Evolutionary conservation across 768 basidiomycete genomes (phyloP).

Genomic region (Piloderma croceum): DNA sequence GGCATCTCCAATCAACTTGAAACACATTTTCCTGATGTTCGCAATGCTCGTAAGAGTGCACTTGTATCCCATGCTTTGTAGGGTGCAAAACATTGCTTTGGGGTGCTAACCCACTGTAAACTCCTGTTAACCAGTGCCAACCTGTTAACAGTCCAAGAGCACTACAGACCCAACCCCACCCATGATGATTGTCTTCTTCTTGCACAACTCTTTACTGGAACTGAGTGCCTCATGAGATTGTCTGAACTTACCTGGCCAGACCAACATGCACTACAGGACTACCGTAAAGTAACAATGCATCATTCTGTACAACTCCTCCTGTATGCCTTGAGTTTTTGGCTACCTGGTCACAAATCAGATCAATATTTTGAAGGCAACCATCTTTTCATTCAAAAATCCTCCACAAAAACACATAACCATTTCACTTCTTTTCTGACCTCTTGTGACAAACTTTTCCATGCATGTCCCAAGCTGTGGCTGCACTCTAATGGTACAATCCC

Average conservation of each 20-base stretch:
- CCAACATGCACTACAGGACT: slow-evolving; percentile 2
- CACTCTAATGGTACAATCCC: slow-evolving; percentile 17
- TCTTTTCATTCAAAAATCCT: slow-evolving; percentile 15
- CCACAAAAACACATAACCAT: too few relatives aligned
- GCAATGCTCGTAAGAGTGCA: slow-evolving; percentile 8
- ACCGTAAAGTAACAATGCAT: slow-evolving; percentile 14
- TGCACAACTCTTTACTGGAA: too few relatives aligned
- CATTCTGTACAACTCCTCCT: slow-evolving; percentile 4
- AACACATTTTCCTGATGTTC: slow-evolving; percentile 28
- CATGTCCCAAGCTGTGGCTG: slow-evolving; percentile 20
- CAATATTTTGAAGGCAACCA: slow-evolving; percentile 21
- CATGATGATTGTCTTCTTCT: too few relatives aligned
- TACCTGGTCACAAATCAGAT: too few relatives aligned
- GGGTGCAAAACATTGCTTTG: slow-evolving; percentile 23
- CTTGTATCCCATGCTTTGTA: too few relatives aligned
- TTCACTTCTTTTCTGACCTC: background rate
- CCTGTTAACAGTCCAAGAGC: slow-evolving; percentile 18
- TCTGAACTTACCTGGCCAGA: slow-evolving; percentile 26
- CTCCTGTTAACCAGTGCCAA: slow-evolving; percentile 17
- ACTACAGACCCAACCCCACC: too few relatives aligned
- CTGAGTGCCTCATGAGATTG: too few relatives aligned
- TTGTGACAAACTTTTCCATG: background rate
- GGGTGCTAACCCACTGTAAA: slow-evolving; percentile 21
- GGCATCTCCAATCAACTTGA: too few relatives aligned
- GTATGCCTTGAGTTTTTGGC: slow-evolving; percentile 4